phyloP scores from a whole-genome alignment of 768 basidiomycete genomes.

The Tremella mesenterica region DNA sequence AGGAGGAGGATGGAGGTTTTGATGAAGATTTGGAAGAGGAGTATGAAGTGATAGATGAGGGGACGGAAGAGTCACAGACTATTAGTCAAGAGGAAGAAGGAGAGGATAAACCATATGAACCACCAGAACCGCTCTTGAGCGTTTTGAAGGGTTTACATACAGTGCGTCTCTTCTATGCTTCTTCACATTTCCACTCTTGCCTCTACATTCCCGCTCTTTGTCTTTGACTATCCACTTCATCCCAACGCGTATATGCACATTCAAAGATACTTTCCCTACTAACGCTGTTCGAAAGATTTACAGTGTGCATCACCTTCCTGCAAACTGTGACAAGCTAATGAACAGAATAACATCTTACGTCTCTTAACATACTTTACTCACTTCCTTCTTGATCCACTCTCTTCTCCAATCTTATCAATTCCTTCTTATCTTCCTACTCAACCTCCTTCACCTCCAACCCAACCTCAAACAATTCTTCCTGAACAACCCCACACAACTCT shows the following conservation, averaged over 20 bases:
- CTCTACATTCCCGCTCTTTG: too few species aligned
- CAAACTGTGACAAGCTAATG: too few species aligned
- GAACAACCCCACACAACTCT: neutral
- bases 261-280: too few species aligned
- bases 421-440: neutral
- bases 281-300: too few species aligned
- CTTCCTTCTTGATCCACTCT: conserved; percentile 5
- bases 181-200: too few species aligned
- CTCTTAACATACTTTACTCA: conserved; percentile 10
- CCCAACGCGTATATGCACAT: too few species aligned
- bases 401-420: conserved; percentile 4
- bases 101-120: conserved; percentile 8
- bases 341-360: conserved; percentile 10
- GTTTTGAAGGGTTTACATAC: conserved; percentile 16
- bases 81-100: conserved; percentile 15
- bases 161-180: conserved; percentile 17
- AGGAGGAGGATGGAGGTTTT: conserved; percentile 10
- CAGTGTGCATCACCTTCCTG: too few species aligned
- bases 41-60: conserved; percentile 2
- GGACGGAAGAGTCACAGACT: conserved; percentile 9
- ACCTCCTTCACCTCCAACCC: neutral
- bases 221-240: too few species aligned
- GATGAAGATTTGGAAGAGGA: too few species aligned
- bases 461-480: neutral
- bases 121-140: conserved; percentile 25